Base-by-base conservation (phyloP, 805 yeast genomes). In the Teunomyces lycoperdinae region DNA sequence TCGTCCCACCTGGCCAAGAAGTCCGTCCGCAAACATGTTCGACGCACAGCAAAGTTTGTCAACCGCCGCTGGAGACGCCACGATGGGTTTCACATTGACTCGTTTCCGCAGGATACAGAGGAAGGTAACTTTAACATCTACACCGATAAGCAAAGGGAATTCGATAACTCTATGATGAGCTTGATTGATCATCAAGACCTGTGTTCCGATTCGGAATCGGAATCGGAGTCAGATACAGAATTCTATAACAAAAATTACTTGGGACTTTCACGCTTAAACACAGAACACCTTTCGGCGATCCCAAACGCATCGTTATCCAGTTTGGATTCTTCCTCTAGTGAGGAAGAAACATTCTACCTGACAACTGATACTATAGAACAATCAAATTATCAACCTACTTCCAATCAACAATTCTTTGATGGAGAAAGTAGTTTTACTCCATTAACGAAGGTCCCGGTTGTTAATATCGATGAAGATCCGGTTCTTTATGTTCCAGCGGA, bases 1-100 rank as follows among this genome's bases (percentile, higher is more conserved):
- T 50, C 59, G 7, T 41, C 49, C 2, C 45, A 34, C 10, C 35
- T 34, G 17, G 47, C 51, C 10, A 54, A 54, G 44, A 43, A 27
- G 32, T 48, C 43, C 32, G 44, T 52, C 5, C 42, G 40, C 34
- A 47, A 50, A 38, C 46, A 34, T 31, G 47, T 52, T 43, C 27
- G 32, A 13, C 28, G 27, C 13, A 41, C 43, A 10, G 30, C 41
- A 20, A 24, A 26, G 41, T 38, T 38, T 13, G 45, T 51, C 34
- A 42, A 47, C 13, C 26, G 46, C 5, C 51, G 51, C 4, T 38
- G 41, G 41, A 24, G 13, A 11, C 13, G 41, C 30, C 24, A 26
- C 13, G 30, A 41, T 9, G 45, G 42, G 11, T 11, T 42, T 13
- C 42, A 39, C 17, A 32, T 17, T 27, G 46, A 35, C 42, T 10